Evolutionary conservation across 257 asterid species (phyloP), one percentile per base, ranked within the genome.

Genomic region (Anisodus acutangulus): DNA sequence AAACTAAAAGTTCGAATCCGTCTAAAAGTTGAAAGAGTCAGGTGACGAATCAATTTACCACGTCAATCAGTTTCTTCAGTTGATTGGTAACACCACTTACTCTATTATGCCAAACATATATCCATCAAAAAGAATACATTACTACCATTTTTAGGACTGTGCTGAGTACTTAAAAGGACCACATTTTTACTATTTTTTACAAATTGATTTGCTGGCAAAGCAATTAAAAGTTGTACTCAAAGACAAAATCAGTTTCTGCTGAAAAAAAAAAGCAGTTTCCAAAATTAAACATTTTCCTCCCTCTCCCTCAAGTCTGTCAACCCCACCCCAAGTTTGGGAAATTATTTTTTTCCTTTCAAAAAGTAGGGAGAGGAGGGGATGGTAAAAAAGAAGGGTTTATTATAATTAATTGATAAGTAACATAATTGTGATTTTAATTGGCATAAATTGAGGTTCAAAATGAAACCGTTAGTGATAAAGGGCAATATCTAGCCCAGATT

Each of bases 101-200:
- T 58, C 19, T 15, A 59, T 72, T 58, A 7, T 45, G 66, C 76
- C 82, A 10, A 43, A 58, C 66, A 84, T 9, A 37, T 37, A 45
- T 59, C 22, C 31, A 49, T 17, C 9, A 64, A 78, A 84, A 53
- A 51, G 62, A 39, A 84, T 60, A 54, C 47, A 53, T 9, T 76
- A 26, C 15, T 0, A 51, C 47, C 63, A 76, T 76, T 76, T 51
- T 16, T 76, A 51, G 81, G 81, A 13, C 62, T 76, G 41, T 31
- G 35, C 45, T 49, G 62, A 19, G 47, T 76, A 76, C 22, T 22
- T 11, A 76, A 11, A 47, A 84, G 87, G 85, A 81, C 85, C 87
- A 85, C 85, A 58, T 4, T 37, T 58, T 60, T 51, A 12, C 53
- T 51, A 85, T 31, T 31, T 81, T 58, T 39, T 45, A 43, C 15